Conservation (phyloP, 1,139 yeast species). For the Sugiyamaella neomexicana region DNA sequence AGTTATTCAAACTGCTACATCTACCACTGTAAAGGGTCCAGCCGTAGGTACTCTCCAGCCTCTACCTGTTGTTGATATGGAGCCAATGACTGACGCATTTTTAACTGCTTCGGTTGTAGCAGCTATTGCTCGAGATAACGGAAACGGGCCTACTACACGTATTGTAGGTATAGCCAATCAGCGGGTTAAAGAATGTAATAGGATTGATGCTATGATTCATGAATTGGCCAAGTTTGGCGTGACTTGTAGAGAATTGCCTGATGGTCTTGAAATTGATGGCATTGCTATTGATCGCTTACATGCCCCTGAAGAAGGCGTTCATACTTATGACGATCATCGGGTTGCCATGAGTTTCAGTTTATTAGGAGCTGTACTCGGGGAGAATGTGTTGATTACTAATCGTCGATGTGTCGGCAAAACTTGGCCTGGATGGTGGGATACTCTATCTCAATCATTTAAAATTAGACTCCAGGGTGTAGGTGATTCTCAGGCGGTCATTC, state of each 20-base stretch:
- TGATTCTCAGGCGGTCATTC: not conserved
- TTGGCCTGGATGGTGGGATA: slow-evolving; percentile 99
- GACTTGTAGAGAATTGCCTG: slow-evolving; percentile 75
- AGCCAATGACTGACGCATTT: slow-evolving; percentile 99
- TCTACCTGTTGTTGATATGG: slow-evolving; percentile 85
- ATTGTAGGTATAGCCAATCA: slow-evolving; percentile 97
- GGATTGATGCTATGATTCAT: slow-evolving; percentile 91
- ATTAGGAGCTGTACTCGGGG: slow-evolving; percentile 58
- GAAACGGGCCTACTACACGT: slow-evolving; percentile 52
- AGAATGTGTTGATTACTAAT: slow-evolving; percentile 71
- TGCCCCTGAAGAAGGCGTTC: slow-evolving; percentile 54
- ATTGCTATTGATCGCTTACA: slow-evolving; percentile 44
- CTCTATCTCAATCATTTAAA: slow-evolving; percentile 66
- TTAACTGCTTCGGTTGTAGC: slow-evolving; percentile 96
- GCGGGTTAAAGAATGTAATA: slow-evolving; percentile 94
- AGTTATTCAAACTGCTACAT: slow-evolving; percentile 75
- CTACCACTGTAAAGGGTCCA: slow-evolving; percentile 94
- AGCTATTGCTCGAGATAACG: slow-evolving; percentile 66
- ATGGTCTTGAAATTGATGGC: slow-evolving; percentile 88
- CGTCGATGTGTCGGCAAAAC: slow-evolving; percentile 94
- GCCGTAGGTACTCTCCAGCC: slow-evolving; percentile 66
- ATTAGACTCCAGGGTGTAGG: slow-evolving; percentile 60
- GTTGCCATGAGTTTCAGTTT: slow-evolving; percentile 97
- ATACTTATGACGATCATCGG: slow-evolving; percentile 92
- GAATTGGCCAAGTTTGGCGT: slow-evolving; percentile 92